phyloP scores from a whole-genome alignment of 2,329 filamentous ascomycete genomes.

The Fusarium pininemorale region DNA sequence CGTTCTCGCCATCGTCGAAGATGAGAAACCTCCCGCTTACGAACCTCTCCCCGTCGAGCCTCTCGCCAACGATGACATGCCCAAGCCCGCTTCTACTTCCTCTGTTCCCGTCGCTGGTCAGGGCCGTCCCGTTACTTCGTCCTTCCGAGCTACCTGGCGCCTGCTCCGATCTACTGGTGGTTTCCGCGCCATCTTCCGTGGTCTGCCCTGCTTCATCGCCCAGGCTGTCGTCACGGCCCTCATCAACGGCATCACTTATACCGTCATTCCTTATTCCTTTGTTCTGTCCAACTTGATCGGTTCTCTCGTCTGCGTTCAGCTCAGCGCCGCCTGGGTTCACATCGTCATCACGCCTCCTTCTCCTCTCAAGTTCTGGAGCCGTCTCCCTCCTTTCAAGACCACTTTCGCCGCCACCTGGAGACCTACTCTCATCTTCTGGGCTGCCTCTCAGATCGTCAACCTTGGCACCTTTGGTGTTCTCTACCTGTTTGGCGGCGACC shows the following conservation, averaged over 20 bases:
- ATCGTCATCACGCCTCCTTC: constrained; percentile 80
- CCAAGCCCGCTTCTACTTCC: constrained; percentile 47
- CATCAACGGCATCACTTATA: constrained; percentile 54
- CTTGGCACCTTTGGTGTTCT: constrained; percentile 56
- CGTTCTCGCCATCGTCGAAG: constrained; percentile 66
- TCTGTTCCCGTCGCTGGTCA: constrained; percentile 23
- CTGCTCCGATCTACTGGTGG: constrained; percentile 71
- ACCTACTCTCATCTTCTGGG: constrained; percentile 71
- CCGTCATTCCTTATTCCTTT: constrained; percentile 57
- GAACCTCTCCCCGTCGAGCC: constrained; percentile 61
- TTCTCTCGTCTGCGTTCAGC: constrained; percentile 69
- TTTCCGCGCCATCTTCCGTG: constrained; percentile 74
- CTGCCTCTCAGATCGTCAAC: constrained; percentile 61
- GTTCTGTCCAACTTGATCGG: constrained; percentile 53
- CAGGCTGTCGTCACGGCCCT: constrained; percentile 51
- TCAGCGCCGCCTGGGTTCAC: constrained; percentile 85
- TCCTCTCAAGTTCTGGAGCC: constrained; percentile 70
- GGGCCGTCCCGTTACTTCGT: constrained; percentile 55
- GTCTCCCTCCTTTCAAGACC: constrained; percentile 72
- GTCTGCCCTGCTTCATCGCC: constrained; percentile 62
- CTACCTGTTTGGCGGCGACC: constrained; percentile 55
- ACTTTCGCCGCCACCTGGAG: constrained; percentile 74
- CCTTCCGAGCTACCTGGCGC: constrained; percentile 60
- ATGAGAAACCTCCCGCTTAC: constrained; percentile 65
- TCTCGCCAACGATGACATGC: constrained; percentile 45